Evolutionary conservation across 768 basidiomycete species (phyloP), one percentile per base, ranked within the genome.

Genomic region (Suillus hirtellus): DNA sequence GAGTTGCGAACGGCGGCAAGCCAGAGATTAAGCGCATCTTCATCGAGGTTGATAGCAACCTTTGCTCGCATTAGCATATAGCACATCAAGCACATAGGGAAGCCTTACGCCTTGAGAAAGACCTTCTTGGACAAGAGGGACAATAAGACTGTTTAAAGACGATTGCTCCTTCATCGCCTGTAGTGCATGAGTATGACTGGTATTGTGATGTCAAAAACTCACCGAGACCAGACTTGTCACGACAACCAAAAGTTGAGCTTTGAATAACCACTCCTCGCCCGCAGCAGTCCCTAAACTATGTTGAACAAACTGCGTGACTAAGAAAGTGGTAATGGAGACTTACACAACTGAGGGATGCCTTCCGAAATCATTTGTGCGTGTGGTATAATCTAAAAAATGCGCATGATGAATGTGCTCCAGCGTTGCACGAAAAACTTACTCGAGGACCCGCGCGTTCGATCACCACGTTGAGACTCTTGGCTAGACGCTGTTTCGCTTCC

Each of bases 21-120:
- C 95, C 94, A 96, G 12, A 96, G 83, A 47, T 79, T 80, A 54
- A 95, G 72, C 0, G 85, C 90, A 72, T 96, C 94, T 64, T 87
- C 86, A 67, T 96, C 93, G 27, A 96, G 81, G 65, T 89, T 82
- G 42, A 82, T 75, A n/a, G 82, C 80, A 37, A 80, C 81, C 92
- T 93, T 59, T 66, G 66, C 60, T 46, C 40, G n/a, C 54, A 17
- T 17, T 54, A 42, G 21, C 38, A 34, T 58, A 40, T 31, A 24
- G n/a, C 27, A 42, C 59, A 37, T 31, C 38, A 49, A 10, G 17
- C 14, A 24, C 34, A 24, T 37, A 60, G 6, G 49, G 9, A 56
- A 42, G 19, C 75, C 79, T 68, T 67, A 87, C 89, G 15, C 77
- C 80, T 24, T 86, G 83, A 21, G 82, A 78, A 60, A 92, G 72